Percentiles rank a stretch among this genome's conserved stretches.
Evolutionary conservation across 805 yeast species (phyloP).

Genomic region (Yueomyces sinensis): DNA sequence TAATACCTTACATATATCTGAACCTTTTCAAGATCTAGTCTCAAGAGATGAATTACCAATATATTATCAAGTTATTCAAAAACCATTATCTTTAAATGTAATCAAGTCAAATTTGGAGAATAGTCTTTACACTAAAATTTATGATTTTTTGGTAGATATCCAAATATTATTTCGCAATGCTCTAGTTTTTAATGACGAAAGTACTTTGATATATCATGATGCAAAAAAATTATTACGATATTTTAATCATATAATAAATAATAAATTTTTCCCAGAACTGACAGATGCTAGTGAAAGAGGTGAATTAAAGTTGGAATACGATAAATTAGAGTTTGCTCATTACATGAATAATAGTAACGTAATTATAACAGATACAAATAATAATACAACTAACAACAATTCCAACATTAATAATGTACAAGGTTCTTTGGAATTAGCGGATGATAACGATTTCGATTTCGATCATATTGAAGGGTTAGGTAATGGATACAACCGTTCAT

Average conservation of each 20-base stretch:
- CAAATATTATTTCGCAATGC: constrained; percentile 68
- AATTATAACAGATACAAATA: no score
- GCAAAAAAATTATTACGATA: constrained; percentile 45
- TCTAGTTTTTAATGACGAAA: constrained; percentile 59
- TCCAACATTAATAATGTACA: constrained; percentile 5
- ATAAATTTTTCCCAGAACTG: constrained; percentile 17
- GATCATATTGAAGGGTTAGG: constrained; percentile 22
- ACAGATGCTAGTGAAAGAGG: constrained; percentile 21
- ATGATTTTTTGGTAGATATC: constrained; percentile 45
- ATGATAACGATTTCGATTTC: constrained; percentile 16
- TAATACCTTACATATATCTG: constrained; percentile 32
- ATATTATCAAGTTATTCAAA: constrained; percentile 56
- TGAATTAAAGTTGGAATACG: constrained; percentile 19
- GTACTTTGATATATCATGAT: constrained; percentile 58
- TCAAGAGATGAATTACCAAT: constrained; percentile 63
- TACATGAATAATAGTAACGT: constrained; percentile 8
- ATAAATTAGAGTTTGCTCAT: constrained; percentile 18
- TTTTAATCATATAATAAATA: constrained; percentile 27
- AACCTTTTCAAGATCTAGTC: constrained; percentile 66
- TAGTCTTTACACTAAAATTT: constrained; percentile 41
- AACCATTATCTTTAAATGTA: constrained; percentile 60
- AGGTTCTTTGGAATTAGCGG: constrained; percentile 8
- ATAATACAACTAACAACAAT: not conserved
- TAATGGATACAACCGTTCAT: constrained; percentile 20
- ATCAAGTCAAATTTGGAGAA: constrained; percentile 39